Percentiles rank a stretch among this genome's conserved stretches.
Evolutionary conservation across 768 basidiomycete genomes (phyloP).

Genomic region (Tubosaeta brunneosetosa): DNA sequence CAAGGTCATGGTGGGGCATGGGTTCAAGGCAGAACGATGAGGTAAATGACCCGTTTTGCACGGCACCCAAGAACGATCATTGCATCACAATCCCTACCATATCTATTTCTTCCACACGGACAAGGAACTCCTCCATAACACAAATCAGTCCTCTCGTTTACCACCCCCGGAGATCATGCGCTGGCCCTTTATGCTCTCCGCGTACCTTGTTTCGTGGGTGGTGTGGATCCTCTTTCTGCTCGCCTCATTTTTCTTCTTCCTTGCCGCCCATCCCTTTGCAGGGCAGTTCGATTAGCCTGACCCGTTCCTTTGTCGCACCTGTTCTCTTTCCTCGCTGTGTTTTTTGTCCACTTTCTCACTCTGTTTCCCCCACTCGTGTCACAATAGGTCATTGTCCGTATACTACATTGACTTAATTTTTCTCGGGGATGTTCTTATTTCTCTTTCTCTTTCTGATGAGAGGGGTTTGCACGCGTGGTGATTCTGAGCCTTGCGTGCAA

Average conservation of each 20-base stretch:
- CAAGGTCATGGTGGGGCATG: slow-evolving; percentile 12
- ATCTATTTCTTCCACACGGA: slow-evolving; percentile 32
- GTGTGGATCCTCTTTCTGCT: background rate
- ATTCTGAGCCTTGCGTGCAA: background rate
- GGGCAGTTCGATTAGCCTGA: background rate
- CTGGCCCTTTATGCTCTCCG: slow-evolving; percentile 3
- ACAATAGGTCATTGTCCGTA: slow-evolving; percentile 21
- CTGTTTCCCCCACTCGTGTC: slow-evolving; percentile 8
- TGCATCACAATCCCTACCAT: slow-evolving; percentile 26
- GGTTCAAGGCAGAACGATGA: slow-evolving; percentile 10
- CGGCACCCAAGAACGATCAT: slow-evolving; percentile 21
- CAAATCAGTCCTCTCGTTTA: slow-evolving; percentile 15
- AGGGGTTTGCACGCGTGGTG: background rate
- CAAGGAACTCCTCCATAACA: slow-evolving; percentile 17
- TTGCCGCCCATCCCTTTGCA: background rate
- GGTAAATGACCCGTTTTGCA: slow-evolving; percentile 21
- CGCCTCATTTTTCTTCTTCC: background rate
- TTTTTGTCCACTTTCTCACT: background rate
- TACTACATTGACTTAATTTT: slow-evolving; percentile 20
- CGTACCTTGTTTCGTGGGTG: background rate
- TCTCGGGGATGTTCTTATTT: slow-evolving; percentile 4
- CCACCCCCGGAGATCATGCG: slow-evolving; percentile 7
- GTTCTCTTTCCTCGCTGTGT: background rate
- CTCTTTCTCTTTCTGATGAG: background rate
- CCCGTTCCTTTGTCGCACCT: background rate